phyloP scores from a whole-genome alignment of 371 early-diverging fungal species.

The Mortierella sp. region DNA sequence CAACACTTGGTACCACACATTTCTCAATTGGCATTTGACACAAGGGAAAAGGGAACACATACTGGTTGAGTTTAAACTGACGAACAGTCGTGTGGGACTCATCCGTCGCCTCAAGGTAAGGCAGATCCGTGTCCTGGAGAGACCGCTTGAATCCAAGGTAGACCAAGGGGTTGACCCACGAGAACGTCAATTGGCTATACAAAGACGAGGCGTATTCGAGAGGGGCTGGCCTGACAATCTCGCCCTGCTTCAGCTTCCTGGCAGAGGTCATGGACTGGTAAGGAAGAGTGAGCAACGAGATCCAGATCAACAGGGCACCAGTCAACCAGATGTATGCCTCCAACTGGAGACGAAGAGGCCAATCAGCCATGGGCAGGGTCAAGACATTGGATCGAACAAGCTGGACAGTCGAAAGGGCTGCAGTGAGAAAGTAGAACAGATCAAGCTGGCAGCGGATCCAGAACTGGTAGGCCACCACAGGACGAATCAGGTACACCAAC shows the following conservation, averaged over 20 bases:
- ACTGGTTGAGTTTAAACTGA: constrained; percentile 35
- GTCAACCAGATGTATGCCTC: constrained; percentile 26
- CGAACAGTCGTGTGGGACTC: constrained; percentile 28
- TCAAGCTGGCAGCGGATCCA: constrained; percentile 55
- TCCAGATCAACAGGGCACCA: constrained; percentile 31
- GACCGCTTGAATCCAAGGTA: constrained; percentile 65
- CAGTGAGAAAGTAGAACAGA: constrained; percentile 33
- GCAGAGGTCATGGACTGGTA: constrained; percentile 15
- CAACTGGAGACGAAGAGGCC: constrained; percentile 39
- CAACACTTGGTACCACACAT: not conserved
- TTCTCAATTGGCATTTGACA: too few species aligned
- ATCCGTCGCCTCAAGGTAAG: constrained; percentile 51
- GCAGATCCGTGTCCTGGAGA: constrained; percentile 66
- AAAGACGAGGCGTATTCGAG: constrained; percentile 66
- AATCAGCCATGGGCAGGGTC: constrained; percentile 13
- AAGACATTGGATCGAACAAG: constrained; percentile 15
- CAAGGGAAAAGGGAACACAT: constrained; percentile 7
- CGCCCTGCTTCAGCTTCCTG: constrained; percentile 29
- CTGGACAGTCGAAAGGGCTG: constrained; percentile 14
- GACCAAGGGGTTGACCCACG: constrained; percentile 68
- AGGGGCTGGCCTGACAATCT: constrained; percentile 57
- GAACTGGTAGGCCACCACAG: constrained; percentile 29
- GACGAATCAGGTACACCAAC: constrained; percentile 26
- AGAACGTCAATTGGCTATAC: constrained; percentile 67
- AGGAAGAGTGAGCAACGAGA: constrained; percentile 37